A percentile compares a stretch with the other conserved stretches of the same genome.
Evolutionary conservation across 495 filamentous ascomycete genomes (phyloP).

Genomic region (Penicillium tannophilum): DNA sequence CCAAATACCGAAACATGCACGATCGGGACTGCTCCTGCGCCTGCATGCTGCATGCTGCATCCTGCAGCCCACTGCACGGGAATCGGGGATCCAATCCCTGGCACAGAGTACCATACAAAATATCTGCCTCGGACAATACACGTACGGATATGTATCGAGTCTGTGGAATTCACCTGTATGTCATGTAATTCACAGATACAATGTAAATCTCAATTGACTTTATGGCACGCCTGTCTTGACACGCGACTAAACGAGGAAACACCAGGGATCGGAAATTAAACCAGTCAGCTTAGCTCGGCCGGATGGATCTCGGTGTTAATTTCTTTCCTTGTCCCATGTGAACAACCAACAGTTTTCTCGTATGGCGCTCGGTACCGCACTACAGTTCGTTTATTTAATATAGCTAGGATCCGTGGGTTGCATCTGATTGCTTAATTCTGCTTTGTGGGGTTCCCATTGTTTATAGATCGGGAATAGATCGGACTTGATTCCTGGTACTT

Average conservation of each 20-base stretch:
- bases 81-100: not conserved
- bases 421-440: not conserved
- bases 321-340: not conserved
- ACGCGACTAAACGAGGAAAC: not conserved
- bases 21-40: conserved; percentile 5
- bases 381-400: not conserved
- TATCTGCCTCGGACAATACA: too few species aligned
- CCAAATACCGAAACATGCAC: conserved; percentile 4
- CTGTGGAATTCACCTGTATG: too few species aligned
- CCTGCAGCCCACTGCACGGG: not conserved
- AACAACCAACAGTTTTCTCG: too few species aligned
- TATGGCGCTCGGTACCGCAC: not conserved
- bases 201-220: too few species aligned
- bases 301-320: not conserved
- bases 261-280: not conserved
- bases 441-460: not conserved
- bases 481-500: not conserved
- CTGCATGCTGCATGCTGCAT: not conserved
- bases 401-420: not conserved
- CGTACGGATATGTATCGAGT: too few species aligned
- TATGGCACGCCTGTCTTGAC: too few species aligned
- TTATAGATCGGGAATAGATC: not conserved
- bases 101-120: too few species aligned
- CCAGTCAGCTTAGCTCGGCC: not conserved
- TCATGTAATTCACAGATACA: too few species aligned